phyloP scores from a whole-genome alignment of 768 basidiomycete species.

The Lentinula detonsa region DNA sequence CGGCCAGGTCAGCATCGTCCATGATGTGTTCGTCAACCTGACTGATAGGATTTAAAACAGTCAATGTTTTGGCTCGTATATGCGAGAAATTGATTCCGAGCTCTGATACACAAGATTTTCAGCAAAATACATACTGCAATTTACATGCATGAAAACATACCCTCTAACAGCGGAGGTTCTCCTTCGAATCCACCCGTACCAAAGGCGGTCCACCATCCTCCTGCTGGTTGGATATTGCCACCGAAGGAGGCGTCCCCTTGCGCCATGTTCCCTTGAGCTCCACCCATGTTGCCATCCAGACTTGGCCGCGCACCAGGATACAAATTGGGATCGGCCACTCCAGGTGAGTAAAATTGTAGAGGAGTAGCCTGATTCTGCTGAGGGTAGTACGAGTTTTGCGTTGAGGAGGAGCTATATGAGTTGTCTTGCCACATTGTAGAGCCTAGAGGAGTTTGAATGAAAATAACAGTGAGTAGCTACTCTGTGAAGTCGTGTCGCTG shows the following conservation, averaged over 20 bases:
- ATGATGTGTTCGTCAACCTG: conserved; percentile 87
- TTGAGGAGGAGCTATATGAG: conserved; percentile 53
- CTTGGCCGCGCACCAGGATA: conserved; percentile 73
- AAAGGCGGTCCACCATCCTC: conserved; percentile 94
- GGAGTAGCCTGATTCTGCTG: conserved; percentile 47
- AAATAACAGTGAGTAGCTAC: not conserved
- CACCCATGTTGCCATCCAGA: conserved; percentile 58
- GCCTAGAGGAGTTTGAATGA: not conserved
- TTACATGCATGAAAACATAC: conserved; percentile 34
- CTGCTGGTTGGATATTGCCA: conserved; percentile 67
- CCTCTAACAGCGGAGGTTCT: conserved; percentile 92
- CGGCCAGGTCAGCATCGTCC: conserved; percentile 98
- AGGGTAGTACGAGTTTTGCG: conserved; percentile 55
- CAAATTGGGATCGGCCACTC: conserved; percentile 48
- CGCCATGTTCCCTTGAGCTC: conserved; percentile 44
- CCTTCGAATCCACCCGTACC: conserved; percentile 94
- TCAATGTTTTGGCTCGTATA: conserved; percentile 89
- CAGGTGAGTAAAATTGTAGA: conserved; percentile 76
- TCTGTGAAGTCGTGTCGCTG: conserved; percentile 1
- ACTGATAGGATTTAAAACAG: conserved; percentile 89
- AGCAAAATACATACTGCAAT: conserved; percentile 3
- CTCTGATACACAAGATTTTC: conserved; percentile 41
- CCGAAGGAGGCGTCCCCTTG: conserved; percentile 46
- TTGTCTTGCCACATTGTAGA: conserved; percentile 73
- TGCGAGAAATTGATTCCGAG: conserved; percentile 97